Evolutionary conservation across 2,329 filamentous ascomycete genomes (phyloP), one percentile per base, ranked within the genome.

Genomic region (Fusarium transvaalense): DNA sequence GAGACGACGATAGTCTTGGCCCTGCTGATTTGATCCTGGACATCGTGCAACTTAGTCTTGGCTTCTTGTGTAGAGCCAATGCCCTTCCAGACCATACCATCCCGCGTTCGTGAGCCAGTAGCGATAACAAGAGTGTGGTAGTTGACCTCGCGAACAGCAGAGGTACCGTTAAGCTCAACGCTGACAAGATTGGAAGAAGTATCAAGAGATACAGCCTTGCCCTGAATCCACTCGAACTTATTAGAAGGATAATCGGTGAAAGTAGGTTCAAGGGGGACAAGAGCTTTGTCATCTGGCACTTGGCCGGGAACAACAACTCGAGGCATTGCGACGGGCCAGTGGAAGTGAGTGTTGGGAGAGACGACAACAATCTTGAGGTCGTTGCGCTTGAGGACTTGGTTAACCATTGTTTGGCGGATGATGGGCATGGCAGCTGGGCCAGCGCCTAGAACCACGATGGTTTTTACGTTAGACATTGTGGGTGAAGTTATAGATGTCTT

Each of bases 111-210:
- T 5, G 83, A 76, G 10, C 87, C 87, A 4, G 87, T 89, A 12
- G 86, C 85, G 42, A 89, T 76, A 62, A 89, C 72, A 14, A 89
- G 78, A 23, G 81, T 82, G 66, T 87, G 81, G 71, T 89, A 89
- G 21, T 63, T 61, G 56, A 87, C 72, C 13, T 76, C 75, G 8
- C 78, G 76, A n/a, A 71, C 68, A 7, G 62, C 72, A 12, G 67
- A 50, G 9, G 77, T 78, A 6, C 74, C 78, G 43, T 76, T 77
- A 32, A 78, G 74, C 23, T 76, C 66, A 15, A 87, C 78, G 2
- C 73, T 75, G 25, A 88, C 82, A 1, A 74, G 77, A 64, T 83
- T 84, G 45, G 64, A 64, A 4, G 75, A 75, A 0, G 81, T 75
- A 45, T 84, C 81, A 5, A 88, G 73, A 13, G 72, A 66, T 14